Evolutionary conservation across 2,329 filamentous ascomycete species (phyloP).

Genomic region (Madurella mycetomatis): DNA sequence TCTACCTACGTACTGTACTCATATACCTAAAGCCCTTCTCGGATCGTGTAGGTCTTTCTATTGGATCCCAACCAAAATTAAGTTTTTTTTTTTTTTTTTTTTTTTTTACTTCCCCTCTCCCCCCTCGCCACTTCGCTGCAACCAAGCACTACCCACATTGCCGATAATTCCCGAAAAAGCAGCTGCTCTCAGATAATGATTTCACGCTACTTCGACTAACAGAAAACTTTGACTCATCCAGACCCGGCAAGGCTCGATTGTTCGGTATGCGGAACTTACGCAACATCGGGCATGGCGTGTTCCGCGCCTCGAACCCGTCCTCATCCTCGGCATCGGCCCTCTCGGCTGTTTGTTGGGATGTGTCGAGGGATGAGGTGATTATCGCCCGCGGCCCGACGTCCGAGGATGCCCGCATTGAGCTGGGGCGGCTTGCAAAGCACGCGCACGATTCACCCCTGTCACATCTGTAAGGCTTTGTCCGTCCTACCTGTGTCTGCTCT

Average conservation of each 20-base stretch:
- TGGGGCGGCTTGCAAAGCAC: constrained; percentile 52
- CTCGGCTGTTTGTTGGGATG: constrained; percentile 82
- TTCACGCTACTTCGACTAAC: neutral
- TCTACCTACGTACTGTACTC: neutral
- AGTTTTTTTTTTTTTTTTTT: constrained; percentile 2
- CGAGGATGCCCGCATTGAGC: constrained; percentile 66
- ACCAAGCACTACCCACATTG: neutral
- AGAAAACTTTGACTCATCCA: constrained; percentile 7
- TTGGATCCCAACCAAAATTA: neutral
- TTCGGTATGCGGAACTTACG: constrained; percentile 79
- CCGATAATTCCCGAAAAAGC: constrained; percentile 18
- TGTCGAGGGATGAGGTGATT: constrained; percentile 69
- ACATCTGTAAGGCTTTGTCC: constrained; percentile 36
- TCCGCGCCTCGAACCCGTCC: constrained; percentile 41
- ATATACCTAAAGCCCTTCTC: neutral
- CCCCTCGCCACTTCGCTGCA: constrained; percentile 2
- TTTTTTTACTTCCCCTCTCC: constrained; percentile 2
- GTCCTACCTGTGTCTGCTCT: neutral
- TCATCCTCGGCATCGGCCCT: constrained; percentile 47
- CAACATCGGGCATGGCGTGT: constrained; percentile 66
- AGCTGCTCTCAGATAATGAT: constrained; percentile 10
- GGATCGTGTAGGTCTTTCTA: neutral
- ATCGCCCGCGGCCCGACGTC: constrained; percentile 79
- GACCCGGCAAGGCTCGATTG: neutral
- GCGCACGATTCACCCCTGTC: constrained; percentile 30